Percentiles rank a stretch among this genome's conserved stretches.
These are phyloP conservation scores for Sporothrix brasiliensis DNA, from an alignment of 2,329 filamentous ascomycete species.

Conservation along the genomic window DNA sequence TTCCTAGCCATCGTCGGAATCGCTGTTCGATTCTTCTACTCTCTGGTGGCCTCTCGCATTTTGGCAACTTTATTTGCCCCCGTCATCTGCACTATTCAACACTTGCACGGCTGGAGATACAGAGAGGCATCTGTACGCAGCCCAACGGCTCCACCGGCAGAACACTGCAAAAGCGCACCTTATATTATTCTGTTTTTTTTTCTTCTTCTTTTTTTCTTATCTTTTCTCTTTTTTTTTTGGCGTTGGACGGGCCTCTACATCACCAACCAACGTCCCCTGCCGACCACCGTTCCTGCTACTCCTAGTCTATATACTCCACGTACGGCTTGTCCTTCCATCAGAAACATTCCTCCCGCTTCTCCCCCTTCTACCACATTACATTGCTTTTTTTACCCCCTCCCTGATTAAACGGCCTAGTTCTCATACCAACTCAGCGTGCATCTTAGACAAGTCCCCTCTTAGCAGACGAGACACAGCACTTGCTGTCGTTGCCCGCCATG, in stretches of 20 bases:
- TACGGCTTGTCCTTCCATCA: slow-evolving; percentile 22
- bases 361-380: background rate
- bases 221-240: too few relatives aligned
- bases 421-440: slow-evolving; percentile 4
- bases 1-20: background rate
- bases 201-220: too few relatives aligned
- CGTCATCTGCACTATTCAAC: background rate
- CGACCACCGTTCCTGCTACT: background rate
- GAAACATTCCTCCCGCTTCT: background rate
- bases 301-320: slow-evolving; percentile 1
- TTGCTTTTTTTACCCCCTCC: background rate
- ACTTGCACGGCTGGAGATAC: slow-evolving; percentile 22
- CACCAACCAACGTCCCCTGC: background rate
- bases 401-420: slow-evolving; percentile 7
- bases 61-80: slow-evolving; percentile 11
- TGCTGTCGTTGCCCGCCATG: slow-evolving; percentile 40
- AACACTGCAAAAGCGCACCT: slow-evolving; percentile 19
- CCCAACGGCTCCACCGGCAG: slow-evolving; percentile 13
- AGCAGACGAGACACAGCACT: slow-evolving; percentile 19
- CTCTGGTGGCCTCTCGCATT: background rate
- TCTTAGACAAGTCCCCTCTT: background rate
- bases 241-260: slow-evolving; percentile 19
- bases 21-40: background rate
- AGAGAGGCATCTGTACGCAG: background rate
- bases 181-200: slow-evolving; percentile 7